Evolutionary conservation across 345 rosid species (phyloP).

Genomic region (Populus pruinosa): DNA sequence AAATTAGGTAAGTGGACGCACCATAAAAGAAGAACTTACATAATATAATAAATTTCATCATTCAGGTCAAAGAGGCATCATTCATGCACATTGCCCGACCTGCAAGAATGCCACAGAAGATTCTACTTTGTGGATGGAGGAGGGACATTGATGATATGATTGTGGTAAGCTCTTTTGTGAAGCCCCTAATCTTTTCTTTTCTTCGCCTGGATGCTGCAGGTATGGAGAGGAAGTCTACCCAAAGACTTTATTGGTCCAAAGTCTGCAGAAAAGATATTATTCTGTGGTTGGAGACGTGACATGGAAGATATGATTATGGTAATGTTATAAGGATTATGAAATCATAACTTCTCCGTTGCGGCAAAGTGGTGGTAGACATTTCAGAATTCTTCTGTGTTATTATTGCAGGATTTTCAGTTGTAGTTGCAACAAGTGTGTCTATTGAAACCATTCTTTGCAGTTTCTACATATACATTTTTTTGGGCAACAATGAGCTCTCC

Average conservation of each 20-base stretch:
- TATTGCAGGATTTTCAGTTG: slow-evolving; percentile 8
- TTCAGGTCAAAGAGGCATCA: slow-evolving; percentile 69
- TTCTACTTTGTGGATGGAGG: slow-evolving; percentile 89
- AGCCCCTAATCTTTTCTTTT: slow-evolving; percentile 58
- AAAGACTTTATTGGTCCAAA: slow-evolving; percentile 51
- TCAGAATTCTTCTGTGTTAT: slow-evolving; percentile 6
- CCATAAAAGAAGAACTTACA: slow-evolving; percentile 34
- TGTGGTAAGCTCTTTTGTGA: slow-evolving; percentile 62
- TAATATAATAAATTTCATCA: slow-evolving; percentile 48
- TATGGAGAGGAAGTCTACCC: slow-evolving; percentile 61
- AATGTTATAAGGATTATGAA: slow-evolving; percentile 36
- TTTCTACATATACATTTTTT: neutral
- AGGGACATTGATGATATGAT: slow-evolving; percentile 87
- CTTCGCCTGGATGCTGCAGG: slow-evolving; percentile 62
- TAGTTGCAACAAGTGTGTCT: slow-evolving; percentile 14
- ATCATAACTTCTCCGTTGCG: slow-evolving; percentile 25
- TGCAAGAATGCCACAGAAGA: slow-evolving; percentile 73
- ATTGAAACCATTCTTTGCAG: neutral
- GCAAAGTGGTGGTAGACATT: slow-evolving; percentile 29
- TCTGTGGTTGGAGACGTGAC: slow-evolving; percentile 83
- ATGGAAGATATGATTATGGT: slow-evolving; percentile 84
- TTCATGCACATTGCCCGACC: slow-evolving; percentile 49
- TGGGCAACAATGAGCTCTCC: neutral
- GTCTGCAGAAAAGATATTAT: slow-evolving; percentile 58
- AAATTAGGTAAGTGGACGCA: slow-evolving; percentile 25